Conservation (phyloP, 2,329 filamentous ascomycete genomes). For the Pseudocercospora eumusae region DNA sequence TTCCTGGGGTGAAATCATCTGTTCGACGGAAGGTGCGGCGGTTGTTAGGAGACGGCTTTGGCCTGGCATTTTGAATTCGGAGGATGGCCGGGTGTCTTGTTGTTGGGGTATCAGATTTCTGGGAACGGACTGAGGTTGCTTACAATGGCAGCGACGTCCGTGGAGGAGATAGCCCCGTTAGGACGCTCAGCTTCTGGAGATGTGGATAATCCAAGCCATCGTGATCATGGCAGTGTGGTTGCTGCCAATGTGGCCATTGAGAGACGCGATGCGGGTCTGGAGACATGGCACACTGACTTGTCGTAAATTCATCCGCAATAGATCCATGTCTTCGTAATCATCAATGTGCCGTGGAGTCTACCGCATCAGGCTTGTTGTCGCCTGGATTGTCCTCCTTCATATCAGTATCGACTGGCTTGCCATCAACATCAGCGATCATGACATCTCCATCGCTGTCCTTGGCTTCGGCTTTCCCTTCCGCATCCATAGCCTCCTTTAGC, state of each 20-base stretch:
- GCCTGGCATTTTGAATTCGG: no score
- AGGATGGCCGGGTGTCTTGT: no score
- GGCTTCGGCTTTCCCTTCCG: conserved; percentile 24
- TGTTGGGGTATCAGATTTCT: no score
- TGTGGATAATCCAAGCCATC: background rate
- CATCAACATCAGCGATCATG: conserved; percentile 35
- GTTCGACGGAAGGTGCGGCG: conserved; percentile 41
- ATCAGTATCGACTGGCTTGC: conserved; percentile 22
- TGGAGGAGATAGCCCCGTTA: no score
- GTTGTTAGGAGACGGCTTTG: conserved; percentile 8
- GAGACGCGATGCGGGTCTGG: background rate
- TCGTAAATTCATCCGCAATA: background rate
- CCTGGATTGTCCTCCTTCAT: conserved; percentile 15
- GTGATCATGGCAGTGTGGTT: background rate
- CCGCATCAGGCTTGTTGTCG: conserved; percentile 14
- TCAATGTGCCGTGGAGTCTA: conserved; percentile 14
- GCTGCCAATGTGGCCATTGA: background rate
- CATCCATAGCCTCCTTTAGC: conserved; percentile 25
- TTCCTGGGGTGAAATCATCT: conserved; percentile 33
- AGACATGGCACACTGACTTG: background rate
- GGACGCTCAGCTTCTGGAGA: no score
- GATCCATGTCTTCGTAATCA: background rate
- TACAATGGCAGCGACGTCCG: no score
- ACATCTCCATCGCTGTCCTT: conserved; percentile 38
- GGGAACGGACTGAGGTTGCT: no score